Evolutionary conservation across 78 protist species (phyloP), one percentile per base, ranked within the genome.

Genomic region (Ministeria vibrans): DNA sequence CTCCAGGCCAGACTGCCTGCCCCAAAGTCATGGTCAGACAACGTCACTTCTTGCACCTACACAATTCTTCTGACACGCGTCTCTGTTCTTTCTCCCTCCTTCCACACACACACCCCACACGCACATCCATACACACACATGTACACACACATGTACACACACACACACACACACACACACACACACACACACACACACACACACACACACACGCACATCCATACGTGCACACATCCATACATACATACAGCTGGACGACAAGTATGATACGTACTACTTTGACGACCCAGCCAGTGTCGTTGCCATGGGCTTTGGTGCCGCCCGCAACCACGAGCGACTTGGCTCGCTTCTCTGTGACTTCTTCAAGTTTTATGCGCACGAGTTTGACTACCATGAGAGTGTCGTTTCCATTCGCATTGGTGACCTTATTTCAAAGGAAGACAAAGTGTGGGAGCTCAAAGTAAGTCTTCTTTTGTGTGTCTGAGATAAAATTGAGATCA

Each of bases 401-500:
- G 87, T 83, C 44, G 78, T 83, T 20, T 36, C 62, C 38, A 55
- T 77, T 28, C 69, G 81, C 25, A 64, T 53, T 34, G 86, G 61
- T 36, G 30, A 39, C 2, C 43, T 76, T 25, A 36, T 75, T 20
- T 36, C 36, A 63, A 83, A 83, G 46, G 82, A 77, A 27, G 80
- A 74, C 22, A 75, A 77, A 41, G 86, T 66, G 66, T 83, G 86
- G 86, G 34, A 81, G 34, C 70, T 70, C 25, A 80, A 80, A 68
- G 80, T 77, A 9, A 2, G 43, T 13, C 55, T 15, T 30, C 32
- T 77, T 36, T 53, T 36, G 20, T 39, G 20, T 55, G 39, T 55
- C 18, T 74, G 6, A 4, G 6, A 6, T 18, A 13, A 13, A 20
- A 28, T 13, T 28, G 30, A 4, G 49, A 20, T 27, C 76, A 13